Evolutionary conservation across 108 stramenopile genomes (phyloP).

Genomic region (Pseudonitzschia pungens): DNA sequence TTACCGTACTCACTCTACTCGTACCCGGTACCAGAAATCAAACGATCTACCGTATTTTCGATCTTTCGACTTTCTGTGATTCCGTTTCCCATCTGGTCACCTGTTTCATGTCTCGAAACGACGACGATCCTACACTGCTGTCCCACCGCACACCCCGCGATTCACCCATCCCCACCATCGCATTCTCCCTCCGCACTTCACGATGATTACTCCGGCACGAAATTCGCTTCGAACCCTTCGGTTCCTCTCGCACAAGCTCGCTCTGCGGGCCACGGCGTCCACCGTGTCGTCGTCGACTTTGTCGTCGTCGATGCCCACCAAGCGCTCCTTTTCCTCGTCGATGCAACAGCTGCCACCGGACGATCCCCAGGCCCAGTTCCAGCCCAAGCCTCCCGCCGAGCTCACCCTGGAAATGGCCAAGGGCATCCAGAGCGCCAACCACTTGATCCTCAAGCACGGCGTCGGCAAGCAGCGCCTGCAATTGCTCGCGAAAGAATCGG

Average conservation of each 20-base stretch:
- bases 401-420: constrained; percentile 57
- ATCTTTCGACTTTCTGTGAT: no score
- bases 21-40: no score
- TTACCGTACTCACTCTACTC: no score
- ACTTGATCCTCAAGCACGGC: constrained; percentile 58
- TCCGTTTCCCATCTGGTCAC: no score
- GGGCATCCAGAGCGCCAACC: constrained; percentile 58
- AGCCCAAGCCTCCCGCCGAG: constrained; percentile 35
- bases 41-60: no score
- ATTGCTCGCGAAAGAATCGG: constrained; percentile 36
- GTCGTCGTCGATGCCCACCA: not conserved
- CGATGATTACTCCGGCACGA: not conserved
- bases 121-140: no score
- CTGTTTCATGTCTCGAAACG: no score
- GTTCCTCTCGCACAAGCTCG: not conserved
- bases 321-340: constrained; percentile 23
- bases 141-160: no score
- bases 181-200: not conserved
- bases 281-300: not conserved
- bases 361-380: constrained; percentile 33
- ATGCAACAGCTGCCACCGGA: constrained; percentile 19
- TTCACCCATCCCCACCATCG: no score
- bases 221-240: not conserved
- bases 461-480: constrained; percentile 55
- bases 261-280: not conserved